Conservation (phyloP, 2,329 filamentous ascomycete species). For the Verticillium zaregamsianum region DNA sequence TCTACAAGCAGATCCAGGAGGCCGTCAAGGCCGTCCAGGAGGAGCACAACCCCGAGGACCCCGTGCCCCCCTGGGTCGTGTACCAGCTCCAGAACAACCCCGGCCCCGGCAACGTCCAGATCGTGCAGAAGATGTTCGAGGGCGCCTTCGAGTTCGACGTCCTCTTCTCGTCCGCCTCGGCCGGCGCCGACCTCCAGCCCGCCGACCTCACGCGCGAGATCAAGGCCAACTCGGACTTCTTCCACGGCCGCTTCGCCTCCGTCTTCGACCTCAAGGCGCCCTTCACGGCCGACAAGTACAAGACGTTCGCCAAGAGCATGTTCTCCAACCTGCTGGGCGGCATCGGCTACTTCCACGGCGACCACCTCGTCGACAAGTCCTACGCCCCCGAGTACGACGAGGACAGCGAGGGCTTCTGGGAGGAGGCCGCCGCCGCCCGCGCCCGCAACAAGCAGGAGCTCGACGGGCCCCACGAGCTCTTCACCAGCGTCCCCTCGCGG, state of each 20-base stretch:
- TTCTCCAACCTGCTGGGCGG: conserved; percentile 93
- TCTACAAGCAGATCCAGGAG: conserved; percentile 51
- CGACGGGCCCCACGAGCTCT: conserved; percentile 84
- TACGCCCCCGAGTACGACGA: conserved; percentile 93
- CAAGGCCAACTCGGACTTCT: conserved; percentile 59
- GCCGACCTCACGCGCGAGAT: conserved; percentile 69
- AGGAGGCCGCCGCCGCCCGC: conserved; percentile 79
- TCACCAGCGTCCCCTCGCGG: conserved; percentile 84
- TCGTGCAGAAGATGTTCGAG: conserved; percentile 88
- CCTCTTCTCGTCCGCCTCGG: conserved; percentile 65
- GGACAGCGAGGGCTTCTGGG: conserved; percentile 93
- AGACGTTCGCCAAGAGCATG: conserved; percentile 79
- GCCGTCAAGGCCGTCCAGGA: conserved; percentile 45
- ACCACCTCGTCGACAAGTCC: conserved; percentile 84
- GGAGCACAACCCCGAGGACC: conserved; percentile 50
- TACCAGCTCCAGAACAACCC: conserved; percentile 73
- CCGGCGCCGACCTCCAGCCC: conserved; percentile 43
- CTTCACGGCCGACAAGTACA: conserved; percentile 69
- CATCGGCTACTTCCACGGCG: conserved; percentile 91
- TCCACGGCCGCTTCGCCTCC: conserved; percentile 69
- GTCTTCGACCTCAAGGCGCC: conserved; percentile 72
- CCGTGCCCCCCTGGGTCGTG: conserved; percentile 78
- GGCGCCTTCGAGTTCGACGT: conserved; percentile 92
- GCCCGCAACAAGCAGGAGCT: conserved; percentile 61
- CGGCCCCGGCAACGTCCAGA: conserved; percentile 72